phyloP scores from a whole-genome alignment of 805 yeast species.

The Lipomyces kockii region DNA sequence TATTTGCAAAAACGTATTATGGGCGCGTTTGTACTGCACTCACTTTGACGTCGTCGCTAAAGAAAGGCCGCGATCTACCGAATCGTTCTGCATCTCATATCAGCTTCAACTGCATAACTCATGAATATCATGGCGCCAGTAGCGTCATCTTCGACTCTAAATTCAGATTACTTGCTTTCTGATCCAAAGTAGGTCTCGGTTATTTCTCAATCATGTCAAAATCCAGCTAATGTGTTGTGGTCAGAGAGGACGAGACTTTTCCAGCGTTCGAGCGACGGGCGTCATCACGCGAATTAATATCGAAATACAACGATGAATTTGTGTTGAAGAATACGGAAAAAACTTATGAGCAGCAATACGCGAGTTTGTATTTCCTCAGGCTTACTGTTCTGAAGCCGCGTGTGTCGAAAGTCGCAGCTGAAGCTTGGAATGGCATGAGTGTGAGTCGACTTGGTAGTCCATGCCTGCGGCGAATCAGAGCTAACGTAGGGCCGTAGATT shows the following conservation, averaged over 20 bases:
- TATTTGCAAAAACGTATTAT: background rate
- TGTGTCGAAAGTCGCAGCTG: constrained; percentile 52
- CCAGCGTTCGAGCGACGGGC: constrained; percentile 13
- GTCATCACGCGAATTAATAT: background rate
- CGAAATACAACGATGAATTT: constrained; percentile 21
- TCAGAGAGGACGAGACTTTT: constrained; percentile 10
- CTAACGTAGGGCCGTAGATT: constrained; percentile 46
- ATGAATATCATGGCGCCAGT: constrained; percentile 24
- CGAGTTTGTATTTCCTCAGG: constrained; percentile 59
- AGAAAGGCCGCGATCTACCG: background rate
- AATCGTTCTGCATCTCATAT: background rate
- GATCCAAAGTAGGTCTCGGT: constrained; percentile 14
- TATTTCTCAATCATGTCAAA: background rate
- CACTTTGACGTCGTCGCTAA: background rate
- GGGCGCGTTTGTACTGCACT: background rate
- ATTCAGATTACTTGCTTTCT: constrained; percentile 16
- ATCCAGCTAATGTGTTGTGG: background rate
- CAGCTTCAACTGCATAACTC: background rate
- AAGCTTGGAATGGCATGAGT: constrained; percentile 62
- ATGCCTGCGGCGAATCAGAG: background rate
- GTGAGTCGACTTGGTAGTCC: constrained; percentile 39
- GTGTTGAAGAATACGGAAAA: constrained; percentile 37
- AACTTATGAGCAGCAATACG: constrained; percentile 61
- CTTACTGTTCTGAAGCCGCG: constrained; percentile 55
- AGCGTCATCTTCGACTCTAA: constrained; percentile 23